These are phyloP conservation scores for Bruguiera sexangula DNA, from an alignment of 345 rosid genomes.

Conservation along the genomic window DNA sequence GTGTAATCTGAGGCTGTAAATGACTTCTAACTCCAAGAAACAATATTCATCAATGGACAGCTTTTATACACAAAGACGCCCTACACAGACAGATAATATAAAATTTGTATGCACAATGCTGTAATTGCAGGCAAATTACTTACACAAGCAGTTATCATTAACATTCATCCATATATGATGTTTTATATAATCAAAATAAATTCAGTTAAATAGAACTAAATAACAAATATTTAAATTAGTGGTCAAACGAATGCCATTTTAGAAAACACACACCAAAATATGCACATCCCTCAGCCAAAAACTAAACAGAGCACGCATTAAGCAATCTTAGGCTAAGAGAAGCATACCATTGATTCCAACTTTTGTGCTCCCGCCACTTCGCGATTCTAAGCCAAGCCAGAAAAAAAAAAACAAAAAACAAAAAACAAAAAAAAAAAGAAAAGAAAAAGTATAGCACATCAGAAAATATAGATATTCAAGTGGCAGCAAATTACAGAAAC, in stretches of 20 bases:
- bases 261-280: neutral
- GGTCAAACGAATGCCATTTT: neutral
- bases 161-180: no score
- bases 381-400: constrained; percentile 41
- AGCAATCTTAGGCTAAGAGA: neutral
- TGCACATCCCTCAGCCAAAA: neutral
- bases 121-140: no score
- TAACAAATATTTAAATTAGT: neutral
- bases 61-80: neutral
- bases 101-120: no score
- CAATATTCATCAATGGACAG: neutral
- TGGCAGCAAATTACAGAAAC: neutral
- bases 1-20: neutral
- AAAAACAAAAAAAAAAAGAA: constrained; percentile 18
- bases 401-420: constrained; percentile 19
- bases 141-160: no score
- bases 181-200: neutral
- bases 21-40: neutral
- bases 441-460: constrained; percentile 4
- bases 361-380: constrained; percentile 58
- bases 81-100: no score
- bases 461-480: constrained; percentile 16
- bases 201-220: neutral
- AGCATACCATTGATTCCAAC: constrained; percentile 87
- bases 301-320: neutral